Evolutionary conservation across 495 filamentous ascomycete genomes (phyloP), one percentile per base, ranked within the genome.

Genomic region (Penicillium fimorum): DNA sequence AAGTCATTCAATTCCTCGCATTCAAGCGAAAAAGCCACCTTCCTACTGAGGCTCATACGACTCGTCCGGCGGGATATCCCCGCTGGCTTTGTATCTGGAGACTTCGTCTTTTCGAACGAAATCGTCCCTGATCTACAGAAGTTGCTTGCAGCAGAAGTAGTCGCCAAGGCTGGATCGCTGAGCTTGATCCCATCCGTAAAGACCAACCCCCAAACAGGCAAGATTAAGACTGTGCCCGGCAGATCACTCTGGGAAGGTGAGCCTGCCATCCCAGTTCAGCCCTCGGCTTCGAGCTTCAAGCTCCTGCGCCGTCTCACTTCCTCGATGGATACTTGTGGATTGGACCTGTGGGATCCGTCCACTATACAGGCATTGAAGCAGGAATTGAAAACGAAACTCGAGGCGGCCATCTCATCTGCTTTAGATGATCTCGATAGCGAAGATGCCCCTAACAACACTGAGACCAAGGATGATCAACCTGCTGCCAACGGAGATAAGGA

Each of bases 271-370:
- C 94, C 94, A 1, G 76, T 85, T n/a, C 90, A 91, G 58, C 92
- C 92, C 0, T 92, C 91, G 1, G 85, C 90, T 0, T 78, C 79
- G 27, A 81, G 85, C 3, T 95, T 96, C 68, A 82, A 81, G 57
- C 87, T 93, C 50, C 66, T 97, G 41, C 82, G 85, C 29, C 80
- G 78, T 32, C 62, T 96, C 24, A 75, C 81, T 9, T 69, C 71
- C 37, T 73, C 78, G 1, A 95, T 98, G 91, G 79, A 79, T 35
- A 71, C 76, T 12, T 74, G 76, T 10, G 94, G 94, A 1, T 72
- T 75, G 32, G 94, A 97, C 62, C 68, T 97, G 9, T 98, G 94
- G 94, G 92, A 86, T 53, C 81, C 84, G 3, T 80, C 78, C 3
- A 88, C 88, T 0, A 82, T 91, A 0, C 60, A 62, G 9, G 74